Conservation (phyloP, 257 asterid species). For the Solanum dulcamara region DNA sequence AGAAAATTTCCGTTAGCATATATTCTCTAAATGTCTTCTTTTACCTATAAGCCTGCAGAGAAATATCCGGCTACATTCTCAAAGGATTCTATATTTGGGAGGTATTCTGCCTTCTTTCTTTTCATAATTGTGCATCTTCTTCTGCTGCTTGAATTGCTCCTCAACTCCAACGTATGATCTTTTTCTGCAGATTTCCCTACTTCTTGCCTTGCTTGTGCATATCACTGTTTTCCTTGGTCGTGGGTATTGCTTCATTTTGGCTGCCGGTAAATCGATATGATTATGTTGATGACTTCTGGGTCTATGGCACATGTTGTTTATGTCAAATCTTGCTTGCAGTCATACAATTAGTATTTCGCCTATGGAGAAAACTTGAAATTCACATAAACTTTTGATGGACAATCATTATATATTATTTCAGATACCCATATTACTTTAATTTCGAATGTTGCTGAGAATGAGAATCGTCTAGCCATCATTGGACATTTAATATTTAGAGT, state of each 20-base stretch:
- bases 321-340: background rate
- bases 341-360: background rate
- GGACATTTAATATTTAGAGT: background rate
- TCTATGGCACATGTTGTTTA: background rate
- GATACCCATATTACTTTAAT: background rate
- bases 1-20: background rate
- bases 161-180: background rate
- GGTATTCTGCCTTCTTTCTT: background rate
- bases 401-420: background rate
- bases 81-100: background rate
- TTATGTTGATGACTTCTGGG: background rate
- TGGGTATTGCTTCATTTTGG: background rate
- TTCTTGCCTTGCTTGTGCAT: conserved; percentile 6
- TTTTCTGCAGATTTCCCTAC: conserved; percentile 5
- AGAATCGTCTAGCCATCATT: background rate
- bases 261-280: conserved; percentile 1
- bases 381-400: background rate
- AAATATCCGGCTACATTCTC: background rate
- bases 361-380: background rate
- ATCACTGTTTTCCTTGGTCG: conserved; percentile 2
- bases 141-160: background rate
- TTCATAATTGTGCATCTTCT: background rate
- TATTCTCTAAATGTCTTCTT: background rate
- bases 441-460: background rate
- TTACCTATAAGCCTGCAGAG: background rate